Evolutionary conservation across 441 rosid genomes (phyloP).

Genomic region (Erodium trifolium): DNA sequence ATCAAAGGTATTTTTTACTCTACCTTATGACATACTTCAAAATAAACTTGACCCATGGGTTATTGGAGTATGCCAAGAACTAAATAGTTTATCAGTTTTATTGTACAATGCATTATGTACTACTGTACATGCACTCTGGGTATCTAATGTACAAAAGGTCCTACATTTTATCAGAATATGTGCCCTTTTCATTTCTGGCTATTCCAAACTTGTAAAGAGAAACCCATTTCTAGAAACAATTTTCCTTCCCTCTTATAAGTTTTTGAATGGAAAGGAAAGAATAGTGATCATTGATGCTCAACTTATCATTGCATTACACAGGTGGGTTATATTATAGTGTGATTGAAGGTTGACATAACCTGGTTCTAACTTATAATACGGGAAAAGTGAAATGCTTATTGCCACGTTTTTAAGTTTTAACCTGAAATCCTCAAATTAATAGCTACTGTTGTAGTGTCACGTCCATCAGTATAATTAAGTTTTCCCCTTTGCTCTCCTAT

Average conservation of each 20-base stretch:
- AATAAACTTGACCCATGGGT: background rate
- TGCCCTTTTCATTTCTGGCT: background rate
- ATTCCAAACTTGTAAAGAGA: background rate
- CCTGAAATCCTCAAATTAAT: too few relatives aligned
- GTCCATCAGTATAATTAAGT: too few relatives aligned
- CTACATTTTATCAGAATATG: background rate
- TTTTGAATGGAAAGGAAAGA: background rate
- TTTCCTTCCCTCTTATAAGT: background rate
- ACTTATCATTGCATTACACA: too few relatives aligned
- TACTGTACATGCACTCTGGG: background rate
- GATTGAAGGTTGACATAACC: too few relatives aligned
- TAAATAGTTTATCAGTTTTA: background rate
- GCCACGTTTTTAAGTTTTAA: too few relatives aligned
- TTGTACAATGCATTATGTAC: background rate
- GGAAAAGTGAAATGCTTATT: too few relatives aligned
- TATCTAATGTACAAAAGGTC: background rate
- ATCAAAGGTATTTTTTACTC: background rate
- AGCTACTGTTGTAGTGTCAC: too few relatives aligned
- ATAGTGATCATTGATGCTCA: too few relatives aligned
- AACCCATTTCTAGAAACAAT: background rate
- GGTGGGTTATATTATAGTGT: too few relatives aligned
- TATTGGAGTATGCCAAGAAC: background rate
- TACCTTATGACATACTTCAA: conserved; percentile 1
- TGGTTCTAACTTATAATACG: too few relatives aligned
- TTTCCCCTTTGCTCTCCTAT: too few relatives aligned